Conservation (phyloP, 176 grass and related monocot genomes). For the bread wheat (Triticum aestivum) region DNA sequence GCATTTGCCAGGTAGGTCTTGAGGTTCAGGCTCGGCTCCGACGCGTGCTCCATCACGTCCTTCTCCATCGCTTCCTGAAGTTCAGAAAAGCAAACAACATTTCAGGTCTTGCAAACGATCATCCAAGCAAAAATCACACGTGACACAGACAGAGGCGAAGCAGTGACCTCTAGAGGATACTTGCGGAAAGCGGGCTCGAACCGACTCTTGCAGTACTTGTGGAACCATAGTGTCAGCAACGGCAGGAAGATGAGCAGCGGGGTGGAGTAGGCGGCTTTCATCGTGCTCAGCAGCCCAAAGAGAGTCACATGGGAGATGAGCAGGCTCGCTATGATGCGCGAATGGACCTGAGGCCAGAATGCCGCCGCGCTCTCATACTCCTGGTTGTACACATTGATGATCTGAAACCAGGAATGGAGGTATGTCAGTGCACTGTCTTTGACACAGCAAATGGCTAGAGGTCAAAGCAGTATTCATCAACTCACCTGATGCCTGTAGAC, state of each 20-base stretch:
- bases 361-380: slow-evolving; percentile 89
- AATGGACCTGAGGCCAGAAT: slow-evolving; percentile 92
- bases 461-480: slow-evolving; percentile 4
- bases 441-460: not conserved
- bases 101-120: not conserved
- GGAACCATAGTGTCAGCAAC: slow-evolving; percentile 83
- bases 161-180: slow-evolving; percentile 79
- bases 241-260: slow-evolving; percentile 83
- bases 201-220: slow-evolving; percentile 92
- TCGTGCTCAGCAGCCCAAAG: slow-evolving; percentile 80
- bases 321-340: slow-evolving; percentile 84
- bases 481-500: slow-evolving; percentile 94
- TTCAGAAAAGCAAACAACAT: not conserved
- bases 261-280: slow-evolving; percentile 81
- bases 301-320: slow-evolving; percentile 80
- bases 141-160: not conserved
- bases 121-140: not conserved
- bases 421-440: not conserved
- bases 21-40: slow-evolving; percentile 81
- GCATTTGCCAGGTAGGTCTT: slow-evolving; percentile 78
- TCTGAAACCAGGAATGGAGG: slow-evolving; percentile 48
- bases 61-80: slow-evolving; percentile 92
- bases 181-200: slow-evolving; percentile 92
- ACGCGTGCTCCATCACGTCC: slow-evolving; percentile 66
- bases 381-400: slow-evolving; percentile 97